Conservation (phyloP, 352 stramenopile genomes). For the Pythium sp. region DNA sequence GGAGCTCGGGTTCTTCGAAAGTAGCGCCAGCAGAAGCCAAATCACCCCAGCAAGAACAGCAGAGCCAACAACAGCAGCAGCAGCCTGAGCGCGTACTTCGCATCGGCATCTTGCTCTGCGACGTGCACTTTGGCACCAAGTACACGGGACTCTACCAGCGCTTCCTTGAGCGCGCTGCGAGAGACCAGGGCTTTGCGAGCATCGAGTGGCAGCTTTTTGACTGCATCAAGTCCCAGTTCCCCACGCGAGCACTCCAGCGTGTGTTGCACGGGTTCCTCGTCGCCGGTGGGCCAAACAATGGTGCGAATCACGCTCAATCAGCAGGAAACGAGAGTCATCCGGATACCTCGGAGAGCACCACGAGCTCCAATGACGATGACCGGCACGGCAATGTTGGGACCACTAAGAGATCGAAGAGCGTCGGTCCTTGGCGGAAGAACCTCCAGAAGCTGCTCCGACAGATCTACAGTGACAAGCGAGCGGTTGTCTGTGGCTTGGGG, state of each 20-base stretch:
- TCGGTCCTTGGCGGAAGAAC: slow-evolving; percentile 18
- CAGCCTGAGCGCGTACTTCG: slow-evolving; percentile 19
- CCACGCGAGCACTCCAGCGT: slow-evolving; percentile 26
- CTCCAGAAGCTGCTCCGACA: slow-evolving; percentile 27
- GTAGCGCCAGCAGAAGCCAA: background rate
- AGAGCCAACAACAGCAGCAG: slow-evolving; percentile 3
- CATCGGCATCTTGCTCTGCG: slow-evolving; percentile 35
- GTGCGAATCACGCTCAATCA: background rate
- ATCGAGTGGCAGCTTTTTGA: slow-evolving; percentile 41
- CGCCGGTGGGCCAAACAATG: slow-evolving; percentile 28
- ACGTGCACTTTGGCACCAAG: slow-evolving; percentile 37
- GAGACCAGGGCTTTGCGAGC: slow-evolving; percentile 16
- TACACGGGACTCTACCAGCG: slow-evolving; percentile 39
- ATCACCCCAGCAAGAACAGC: background rate
- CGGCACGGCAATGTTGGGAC: background rate
- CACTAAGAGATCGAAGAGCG: background rate
- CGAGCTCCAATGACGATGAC: background rate
- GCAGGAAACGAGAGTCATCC: background rate
- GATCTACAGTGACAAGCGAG: slow-evolving; percentile 24
- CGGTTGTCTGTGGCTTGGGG: slow-evolving; percentile 23
- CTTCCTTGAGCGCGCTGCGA: slow-evolving; percentile 29
- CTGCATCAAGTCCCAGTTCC: slow-evolving; percentile 36
- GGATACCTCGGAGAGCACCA: slow-evolving; percentile 10
- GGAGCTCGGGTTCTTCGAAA: background rate
- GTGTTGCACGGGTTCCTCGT: slow-evolving; percentile 31